These are phyloP conservation scores for Hypsizygus marmoreus DNA, from an alignment of 768 basidiomycete genomes.

Conservation along the genomic window DNA sequence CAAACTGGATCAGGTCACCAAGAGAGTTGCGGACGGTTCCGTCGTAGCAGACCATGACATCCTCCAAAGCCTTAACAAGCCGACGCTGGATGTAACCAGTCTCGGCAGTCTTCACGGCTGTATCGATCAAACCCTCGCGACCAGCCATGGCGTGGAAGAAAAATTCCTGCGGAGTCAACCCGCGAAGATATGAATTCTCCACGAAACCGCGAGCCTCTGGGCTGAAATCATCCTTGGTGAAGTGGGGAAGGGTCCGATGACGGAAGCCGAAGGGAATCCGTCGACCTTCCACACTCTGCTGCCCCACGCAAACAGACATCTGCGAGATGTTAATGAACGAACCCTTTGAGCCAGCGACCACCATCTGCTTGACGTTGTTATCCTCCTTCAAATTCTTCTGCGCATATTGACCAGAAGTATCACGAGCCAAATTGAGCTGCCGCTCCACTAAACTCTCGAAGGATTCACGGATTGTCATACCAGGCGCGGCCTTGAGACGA, in stretches of 20 bases:
- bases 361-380: conserved; percentile 99
- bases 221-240: conserved; percentile 98
- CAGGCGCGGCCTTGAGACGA: conserved; percentile 84
- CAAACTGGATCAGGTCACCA: conserved; percentile 93
- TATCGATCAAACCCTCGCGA: conserved; percentile 98
- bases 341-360: conserved; percentile 97
- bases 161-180: conserved; percentile 96
- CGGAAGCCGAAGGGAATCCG: conserved; percentile 98
- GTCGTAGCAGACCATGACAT: conserved; percentile 96
- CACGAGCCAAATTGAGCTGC: conserved; percentile 92
- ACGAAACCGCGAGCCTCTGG: conserved; percentile 98
- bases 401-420: conserved; percentile 93
- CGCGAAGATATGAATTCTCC: conserved; percentile 97
- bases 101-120: conserved; percentile 99
- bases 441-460: conserved; percentile 93
- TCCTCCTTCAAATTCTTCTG: conserved; percentile 97
- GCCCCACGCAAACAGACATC: conserved; percentile 99
- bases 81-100: conserved; percentile 99
- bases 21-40: conserved; percentile 97
- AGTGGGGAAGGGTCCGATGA: conserved; percentile 95
- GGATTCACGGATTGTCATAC: conserved; percentile 99
- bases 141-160: conserved; percentile 99
- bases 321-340: conserved; percentile 99
- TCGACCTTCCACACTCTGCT: conserved; percentile 96
- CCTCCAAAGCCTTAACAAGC: conserved; percentile 96